These are phyloP conservation scores for Croton laevigatus DNA, from an alignment of 441 rosid genomes.

Conservation along the genomic window DNA sequence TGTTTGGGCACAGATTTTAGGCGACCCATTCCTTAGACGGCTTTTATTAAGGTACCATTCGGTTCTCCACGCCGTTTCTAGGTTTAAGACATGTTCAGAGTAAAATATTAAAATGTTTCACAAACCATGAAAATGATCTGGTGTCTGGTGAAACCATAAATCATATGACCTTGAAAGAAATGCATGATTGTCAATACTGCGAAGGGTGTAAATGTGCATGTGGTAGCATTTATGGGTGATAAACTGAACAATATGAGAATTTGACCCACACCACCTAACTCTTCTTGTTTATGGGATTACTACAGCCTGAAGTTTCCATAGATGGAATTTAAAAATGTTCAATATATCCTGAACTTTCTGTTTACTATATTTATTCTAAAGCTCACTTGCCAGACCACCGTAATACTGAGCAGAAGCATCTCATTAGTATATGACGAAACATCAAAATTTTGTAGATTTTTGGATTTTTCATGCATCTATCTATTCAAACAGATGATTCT, in stretches of 20 bases:
- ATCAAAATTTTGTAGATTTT: not conserved
- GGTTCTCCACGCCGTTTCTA: not conserved
- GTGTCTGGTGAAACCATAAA: not conserved
- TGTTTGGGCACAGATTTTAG: constrained; percentile 85
- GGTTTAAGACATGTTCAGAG: not conserved
- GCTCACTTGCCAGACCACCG: not conserved
- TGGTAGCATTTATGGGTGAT: not conserved
- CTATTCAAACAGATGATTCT: no score
- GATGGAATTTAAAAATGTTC: no score
- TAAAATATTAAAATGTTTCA: constrained; percentile 9
- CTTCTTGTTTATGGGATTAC: not conserved
- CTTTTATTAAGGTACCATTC: constrained; percentile 73
- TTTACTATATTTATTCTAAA: not conserved
- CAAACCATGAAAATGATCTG: constrained; percentile 4
- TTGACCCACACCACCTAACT: not conserved
- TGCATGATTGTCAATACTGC: not conserved
- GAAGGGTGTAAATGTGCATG: not conserved
- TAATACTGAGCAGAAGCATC: not conserved
- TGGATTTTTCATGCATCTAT: not conserved
- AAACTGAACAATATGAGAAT: not conserved
- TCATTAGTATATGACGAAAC: not conserved
- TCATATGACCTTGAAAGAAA: constrained; percentile 2
- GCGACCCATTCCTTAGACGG: constrained; percentile 86
- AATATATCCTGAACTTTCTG: not conserved
- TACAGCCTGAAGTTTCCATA: no score